Base-by-base conservation (phyloP, 345 rosid genomes). In the Eucalyptus regnans region DNA sequence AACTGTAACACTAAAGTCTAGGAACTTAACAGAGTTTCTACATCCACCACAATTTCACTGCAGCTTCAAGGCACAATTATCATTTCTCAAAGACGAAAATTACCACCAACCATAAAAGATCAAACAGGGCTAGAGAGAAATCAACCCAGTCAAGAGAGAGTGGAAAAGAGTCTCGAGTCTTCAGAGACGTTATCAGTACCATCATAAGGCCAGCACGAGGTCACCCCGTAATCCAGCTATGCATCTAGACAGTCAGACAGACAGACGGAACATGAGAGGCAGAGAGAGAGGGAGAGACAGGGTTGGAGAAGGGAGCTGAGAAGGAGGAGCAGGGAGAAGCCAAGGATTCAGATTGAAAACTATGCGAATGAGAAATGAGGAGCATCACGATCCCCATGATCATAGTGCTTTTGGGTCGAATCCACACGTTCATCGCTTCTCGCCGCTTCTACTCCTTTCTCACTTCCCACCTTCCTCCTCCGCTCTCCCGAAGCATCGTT, bases 281-380 rank as follows among this genome's bases (percentile, higher is more conserved):
- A 84, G 52, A 49, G 54, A 52, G 52, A 46, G 33, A 52, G 52
- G 23, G 33, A 52, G 56, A 52, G 9, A 52, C 23, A 4, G 23
- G 56, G 56, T 18, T 7, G 18, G 41, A 49, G 33, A 3, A 48
- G 7, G 86, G 48, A 1, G 86, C 49, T 37, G n/a, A 85, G 37
- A 56, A 12, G 49, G 52, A 85, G 23, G 86, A 85, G 86, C 86
- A 52, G 86, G 37, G 51, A 85, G 52, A 48, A n/a, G 52, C 50
- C 33, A 33, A 52, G 52, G 33, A 48, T 85, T 85, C 86, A 85
- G 86, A 85, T 85, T 85, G 86, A 85, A 85, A 85, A 85, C 86
- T 85, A 85, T 48, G 20, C 54, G 52, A 49, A n/a, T 25, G n/a
- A 85, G 1, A 56, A 9, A 0, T 64, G 80, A 68, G 43, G 80